A percentile compares a stretch with the other conserved stretches of the same genome.
These are phyloP conservation scores for Aureococcus anophagefferens DNA, from an alignment of 108 stramenopile species.

Conservation along the genomic window DNA sequence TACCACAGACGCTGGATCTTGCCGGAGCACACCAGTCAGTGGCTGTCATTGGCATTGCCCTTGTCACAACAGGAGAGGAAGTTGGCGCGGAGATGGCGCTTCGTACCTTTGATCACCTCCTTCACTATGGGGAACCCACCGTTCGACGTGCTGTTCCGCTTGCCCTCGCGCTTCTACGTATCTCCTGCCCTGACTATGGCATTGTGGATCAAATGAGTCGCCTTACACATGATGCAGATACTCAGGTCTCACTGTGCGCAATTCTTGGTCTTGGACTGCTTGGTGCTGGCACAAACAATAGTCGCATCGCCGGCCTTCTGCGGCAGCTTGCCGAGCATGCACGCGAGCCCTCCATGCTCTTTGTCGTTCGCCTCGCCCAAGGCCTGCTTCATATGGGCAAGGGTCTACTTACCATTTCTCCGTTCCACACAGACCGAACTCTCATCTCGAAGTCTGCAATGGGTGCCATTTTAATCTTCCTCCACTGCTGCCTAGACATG, in stretches of 20 bases:
- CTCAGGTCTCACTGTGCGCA: constrained; percentile 85
- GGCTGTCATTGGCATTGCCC: constrained; percentile 84
- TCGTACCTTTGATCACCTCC: constrained; percentile 92
- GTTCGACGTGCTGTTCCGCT: constrained; percentile 95
- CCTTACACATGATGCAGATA: constrained; percentile 91
- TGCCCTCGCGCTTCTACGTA: constrained; percentile 76
- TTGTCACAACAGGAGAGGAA: constrained; percentile 95
- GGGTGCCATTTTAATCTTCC: constrained; percentile 77
- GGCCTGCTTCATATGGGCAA: constrained; percentile 96
- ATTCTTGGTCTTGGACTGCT: constrained; percentile 87
- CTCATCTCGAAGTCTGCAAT: constrained; percentile 74
- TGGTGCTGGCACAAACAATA: constrained; percentile 98
- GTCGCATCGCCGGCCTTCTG: constrained; percentile 89
- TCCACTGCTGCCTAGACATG: constrained; percentile 81
- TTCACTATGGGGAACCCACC: constrained; percentile 96
- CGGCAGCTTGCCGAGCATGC: constrained; percentile 90
- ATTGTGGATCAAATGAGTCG: constrained; percentile 93
- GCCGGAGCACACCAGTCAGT: constrained; percentile 54
- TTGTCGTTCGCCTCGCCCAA: constrained; percentile 95
- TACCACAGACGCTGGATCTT: neutral
- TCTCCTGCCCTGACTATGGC: constrained; percentile 91
- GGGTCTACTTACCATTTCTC: constrained; percentile 87
- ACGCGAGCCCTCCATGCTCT: constrained; percentile 86
- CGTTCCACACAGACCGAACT: constrained; percentile 92
- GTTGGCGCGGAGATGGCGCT: constrained; percentile 96